phyloP scores from a whole-genome alignment of 441 rosid species.

The Biscutella laevigata region DNA sequence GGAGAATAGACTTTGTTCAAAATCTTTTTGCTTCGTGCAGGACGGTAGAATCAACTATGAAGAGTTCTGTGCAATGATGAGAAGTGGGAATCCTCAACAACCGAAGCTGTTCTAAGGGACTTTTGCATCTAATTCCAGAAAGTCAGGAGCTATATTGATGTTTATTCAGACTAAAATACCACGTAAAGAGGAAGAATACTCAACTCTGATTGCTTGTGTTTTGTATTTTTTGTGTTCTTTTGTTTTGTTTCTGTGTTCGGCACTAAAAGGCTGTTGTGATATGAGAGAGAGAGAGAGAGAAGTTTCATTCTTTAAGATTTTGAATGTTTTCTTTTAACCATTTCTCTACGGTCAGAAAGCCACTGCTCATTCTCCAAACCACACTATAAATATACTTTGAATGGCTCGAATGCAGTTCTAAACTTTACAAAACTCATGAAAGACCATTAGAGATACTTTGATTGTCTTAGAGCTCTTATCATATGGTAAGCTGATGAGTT shows the following conservation, averaged over 20 bases:
- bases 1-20: not conserved
- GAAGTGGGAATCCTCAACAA: conserved; percentile 52
- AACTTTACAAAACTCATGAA: no score
- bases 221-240: not conserved
- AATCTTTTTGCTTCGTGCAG: conserved; percentile 24
- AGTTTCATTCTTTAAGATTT: not conserved
- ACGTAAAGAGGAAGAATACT: conserved; percentile 19
- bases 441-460: conserved; percentile 22
- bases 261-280: conserved; percentile 18
- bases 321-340: not conserved
- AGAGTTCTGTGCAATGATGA: conserved; percentile 60
- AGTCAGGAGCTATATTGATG: conserved; percentile 11
- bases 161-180: conserved; percentile 15
- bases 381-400: no score
- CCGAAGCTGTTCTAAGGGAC: conserved; percentile 34
- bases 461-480: conserved; percentile 37
- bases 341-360: not conserved
- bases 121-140: conserved; percentile 20
- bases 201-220: conserved; percentile 19
- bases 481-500: conserved; percentile 61
- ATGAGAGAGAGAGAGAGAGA: conserved; percentile 11
- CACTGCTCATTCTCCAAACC: no score
- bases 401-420: no score
- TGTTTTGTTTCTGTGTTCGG: conserved; percentile 4
- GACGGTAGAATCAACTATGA: conserved; percentile 62